These are phyloP conservation scores for Sugiyamaella castrensis DNA, from an alignment of 1,139 yeast genomes.

Conservation along the genomic window DNA sequence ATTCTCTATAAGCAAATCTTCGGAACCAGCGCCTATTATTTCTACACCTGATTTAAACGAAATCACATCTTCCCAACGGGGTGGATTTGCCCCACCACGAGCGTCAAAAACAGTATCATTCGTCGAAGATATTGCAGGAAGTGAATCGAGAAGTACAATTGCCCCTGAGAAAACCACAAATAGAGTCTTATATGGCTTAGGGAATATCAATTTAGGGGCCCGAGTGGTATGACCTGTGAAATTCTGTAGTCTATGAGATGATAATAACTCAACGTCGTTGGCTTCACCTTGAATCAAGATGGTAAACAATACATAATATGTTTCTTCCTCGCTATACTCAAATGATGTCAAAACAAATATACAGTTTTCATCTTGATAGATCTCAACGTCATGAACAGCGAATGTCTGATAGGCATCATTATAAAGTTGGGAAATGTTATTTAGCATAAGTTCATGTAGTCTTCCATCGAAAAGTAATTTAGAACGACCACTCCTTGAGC, in stretches of 20 bases:
- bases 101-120: slow-evolving; percentile 12
- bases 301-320: slow-evolving; percentile 52
- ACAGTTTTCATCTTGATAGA: slow-evolving; percentile 37
- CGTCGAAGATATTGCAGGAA: slow-evolving; percentile 41
- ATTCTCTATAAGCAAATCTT: slow-evolving; percentile 34
- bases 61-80: slow-evolving; percentile 78
- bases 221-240: slow-evolving; percentile 37
- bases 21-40: slow-evolving; percentile 62
- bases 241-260: slow-evolving; percentile 56
- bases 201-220: slow-evolving; percentile 56
- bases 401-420: slow-evolving; percentile 43
- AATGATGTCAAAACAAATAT: slow-evolving; percentile 53
- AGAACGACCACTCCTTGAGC: slow-evolving; percentile 46
- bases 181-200: slow-evolving; percentile 60
- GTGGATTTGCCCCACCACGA: slow-evolving; percentile 36
- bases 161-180: slow-evolving; percentile 61
- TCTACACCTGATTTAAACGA: slow-evolving; percentile 52
- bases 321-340: slow-evolving; percentile 34
- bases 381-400: slow-evolving; percentile 51
- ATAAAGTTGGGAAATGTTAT: slow-evolving; percentile 43
- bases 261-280: slow-evolving; percentile 54
- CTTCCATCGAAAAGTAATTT: slow-evolving; percentile 39
- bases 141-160: slow-evolving; percentile 63
- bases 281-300: slow-evolving; percentile 46
- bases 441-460: slow-evolving; percentile 38